phyloP scores from a whole-genome alignment of 345 rosid genomes.

The Arabidopsis thaliana region DNA sequence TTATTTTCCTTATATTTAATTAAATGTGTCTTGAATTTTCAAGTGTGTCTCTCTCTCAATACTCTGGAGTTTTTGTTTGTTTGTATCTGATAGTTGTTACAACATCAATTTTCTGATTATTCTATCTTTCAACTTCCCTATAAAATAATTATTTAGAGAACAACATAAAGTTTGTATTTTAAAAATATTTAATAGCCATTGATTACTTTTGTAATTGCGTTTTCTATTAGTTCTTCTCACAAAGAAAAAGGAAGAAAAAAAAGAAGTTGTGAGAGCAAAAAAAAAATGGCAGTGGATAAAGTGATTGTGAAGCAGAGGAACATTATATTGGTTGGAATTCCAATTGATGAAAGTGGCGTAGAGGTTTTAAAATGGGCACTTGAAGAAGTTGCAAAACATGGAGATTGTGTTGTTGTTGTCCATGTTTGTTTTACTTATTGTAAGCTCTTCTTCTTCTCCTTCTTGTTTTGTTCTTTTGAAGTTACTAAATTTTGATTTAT shows the following conservation, averaged over 20 bases:
- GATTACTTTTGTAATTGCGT: not conserved
- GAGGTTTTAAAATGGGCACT: constrained; percentile 82
- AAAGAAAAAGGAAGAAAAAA: not conserved
- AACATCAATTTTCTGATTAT: constrained; percentile 40
- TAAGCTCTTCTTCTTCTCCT: constrained; percentile 36
- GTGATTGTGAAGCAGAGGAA: constrained; percentile 51
- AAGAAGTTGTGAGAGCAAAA: not conserved
- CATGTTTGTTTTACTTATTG: constrained; percentile 71
- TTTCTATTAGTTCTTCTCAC: constrained; percentile 33
- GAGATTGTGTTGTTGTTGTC: constrained; percentile 75
- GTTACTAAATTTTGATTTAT: not conserved
- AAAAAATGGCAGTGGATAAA: constrained; percentile 51
- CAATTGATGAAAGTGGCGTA: constrained; percentile 62
- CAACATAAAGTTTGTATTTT: not conserved
- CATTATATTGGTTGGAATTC: constrained; percentile 70
- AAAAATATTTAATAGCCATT: constrained; percentile 8
- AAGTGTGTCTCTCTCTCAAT: constrained; percentile 26
- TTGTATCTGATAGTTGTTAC: constrained; percentile 37
- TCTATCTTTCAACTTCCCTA: constrained; percentile 26
- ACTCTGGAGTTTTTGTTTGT: constrained; percentile 40
- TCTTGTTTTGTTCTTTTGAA: not conserved
- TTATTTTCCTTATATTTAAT: constrained; percentile 18
- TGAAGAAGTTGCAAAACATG: constrained; percentile 81
- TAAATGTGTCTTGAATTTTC: constrained; percentile 28
- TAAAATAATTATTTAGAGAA: constrained; percentile 11